Percentiles rank a stretch among this genome's conserved stretches.
phyloP scores from a whole-genome alignment of 371 early-diverging fungal genomes.

The Lichtheimia ornata region DNA sequence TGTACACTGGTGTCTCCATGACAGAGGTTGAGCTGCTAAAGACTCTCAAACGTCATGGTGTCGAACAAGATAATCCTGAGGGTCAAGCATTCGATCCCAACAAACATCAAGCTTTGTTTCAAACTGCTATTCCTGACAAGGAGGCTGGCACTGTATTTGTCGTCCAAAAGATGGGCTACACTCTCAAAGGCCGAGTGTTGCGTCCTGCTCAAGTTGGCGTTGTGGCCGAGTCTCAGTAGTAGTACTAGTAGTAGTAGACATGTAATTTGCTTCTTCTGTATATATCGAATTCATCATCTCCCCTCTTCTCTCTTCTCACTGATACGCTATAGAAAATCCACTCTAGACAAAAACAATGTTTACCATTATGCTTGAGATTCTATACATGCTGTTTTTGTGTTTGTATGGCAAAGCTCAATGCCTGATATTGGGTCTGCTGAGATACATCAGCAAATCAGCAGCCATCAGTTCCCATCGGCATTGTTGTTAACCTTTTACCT shows the following conservation, averaged over 20 bases:
- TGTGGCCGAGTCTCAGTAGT: slow-evolving; percentile 56
- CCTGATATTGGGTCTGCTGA: too few relatives aligned
- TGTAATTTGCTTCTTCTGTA: too few relatives aligned
- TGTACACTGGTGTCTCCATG: slow-evolving; percentile 89
- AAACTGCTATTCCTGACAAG: slow-evolving; percentile 86
- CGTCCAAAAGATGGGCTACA: slow-evolving; percentile 92
- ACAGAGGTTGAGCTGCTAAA: slow-evolving; percentile 85
- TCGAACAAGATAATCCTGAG: slow-evolving; percentile 79
- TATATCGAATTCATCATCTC: background rate
- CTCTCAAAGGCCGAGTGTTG: slow-evolving; percentile 87
- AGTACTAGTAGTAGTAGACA: background rate
- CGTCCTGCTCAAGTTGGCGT: slow-evolving; percentile 98
- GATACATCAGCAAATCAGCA: too few relatives aligned
- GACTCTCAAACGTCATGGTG: slow-evolving; percentile 89
- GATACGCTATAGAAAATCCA: too few relatives aligned
- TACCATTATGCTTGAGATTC: too few relatives aligned
- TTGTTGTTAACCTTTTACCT: too few relatives aligned
- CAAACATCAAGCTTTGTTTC: slow-evolving; percentile 93
- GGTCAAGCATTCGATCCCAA: slow-evolving; percentile 94
- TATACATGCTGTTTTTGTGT: too few relatives aligned
- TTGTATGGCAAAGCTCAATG: too few relatives aligned
- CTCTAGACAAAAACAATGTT: too few relatives aligned
- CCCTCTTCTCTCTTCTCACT: too few relatives aligned
- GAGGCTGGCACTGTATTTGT: slow-evolving; percentile 86
- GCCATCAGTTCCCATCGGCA: too few relatives aligned